Percentiles rank a stretch among this genome's conserved stretches.
Conservation (phyloP, 225 moss, liverwort and hornwort genomes). For the Neckera pumila region DNA sequence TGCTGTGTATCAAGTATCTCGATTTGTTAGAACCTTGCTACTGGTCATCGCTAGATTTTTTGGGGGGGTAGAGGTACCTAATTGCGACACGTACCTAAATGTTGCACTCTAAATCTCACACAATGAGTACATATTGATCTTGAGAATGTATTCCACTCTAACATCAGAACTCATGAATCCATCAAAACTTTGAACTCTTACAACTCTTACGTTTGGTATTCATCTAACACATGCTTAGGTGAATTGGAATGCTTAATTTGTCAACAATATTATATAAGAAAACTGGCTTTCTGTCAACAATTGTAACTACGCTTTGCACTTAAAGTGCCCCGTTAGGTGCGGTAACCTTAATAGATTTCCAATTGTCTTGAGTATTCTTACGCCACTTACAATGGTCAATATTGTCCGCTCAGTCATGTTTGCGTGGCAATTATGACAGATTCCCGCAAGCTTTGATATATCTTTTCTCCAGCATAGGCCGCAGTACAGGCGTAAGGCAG, state of each 20-base stretch:
- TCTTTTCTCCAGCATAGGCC: background rate
- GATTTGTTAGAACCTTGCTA: background rate
- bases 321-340: background rate
- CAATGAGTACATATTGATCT: too few species aligned
- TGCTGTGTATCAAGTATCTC: background rate
- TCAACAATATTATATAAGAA: background rate
- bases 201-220: background rate
- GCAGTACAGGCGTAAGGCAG: background rate
- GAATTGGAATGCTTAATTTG: background rate
- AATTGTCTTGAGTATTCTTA: background rate
- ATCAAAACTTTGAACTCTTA: background rate
- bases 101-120: too few species aligned
- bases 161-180: background rate
- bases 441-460: conserved; percentile 38
- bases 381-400: background rate
- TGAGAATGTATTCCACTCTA: too few species aligned
- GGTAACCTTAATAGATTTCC: background rate
- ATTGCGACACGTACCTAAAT: too few species aligned
- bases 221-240: background rate
- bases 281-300: background rate
- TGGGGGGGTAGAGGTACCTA: background rate
- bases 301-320: background rate
- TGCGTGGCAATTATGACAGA: conserved; percentile 22
- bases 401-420: background rate
- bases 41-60: background rate